Evolutionary conservation across 2,329 filamentous ascomycete genomes (phyloP), one percentile per base, ranked within the genome.

Genomic region (Claviceps capensis): DNA sequence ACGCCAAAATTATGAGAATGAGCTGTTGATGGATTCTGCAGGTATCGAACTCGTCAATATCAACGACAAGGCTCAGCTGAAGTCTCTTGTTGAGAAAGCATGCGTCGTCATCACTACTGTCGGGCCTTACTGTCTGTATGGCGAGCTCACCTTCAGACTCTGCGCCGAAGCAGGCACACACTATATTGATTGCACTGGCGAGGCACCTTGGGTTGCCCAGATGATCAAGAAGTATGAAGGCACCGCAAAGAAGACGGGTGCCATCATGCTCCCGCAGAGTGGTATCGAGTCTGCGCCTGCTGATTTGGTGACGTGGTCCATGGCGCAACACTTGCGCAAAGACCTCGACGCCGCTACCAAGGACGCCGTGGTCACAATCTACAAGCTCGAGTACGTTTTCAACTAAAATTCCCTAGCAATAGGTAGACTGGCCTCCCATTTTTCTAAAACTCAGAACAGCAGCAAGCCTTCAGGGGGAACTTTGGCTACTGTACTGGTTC

Each of bases 81-180:
- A 63, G 22, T 61, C 65, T 1, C 67, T 84, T 46, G 75, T 74
- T 26, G 72, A 74, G 60, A 82, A 81, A 60, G 73, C 80, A 2
- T 75, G 68, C 53, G 61, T 79, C 47, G 63, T 83, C 36, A 73
- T 83, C 59, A 72, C 77, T 11, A 75, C 77, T 1, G 77, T 83
- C 46, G 81, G 81, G 0, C 80, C 81, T 0, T 84, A 80, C 57
- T 67, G 69, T 44, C 59, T 69, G 17, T 72, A 79, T 54, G 81
- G 81, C 53, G 79, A 83, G 60, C 64, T 70, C 56, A 75, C 75
- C 19, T 79, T 83, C 65, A 77, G 74, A 60, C 79, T 78, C 5
- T 84, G 81, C 60, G 79, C 78, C 50, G 73, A 79, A 60, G 69
- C 73, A 50, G 80, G 80, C 55, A 83, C 81, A 1, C 79, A 84